Percentiles rank a stretch among this genome's conserved stretches.
phyloP scores from a whole-genome alignment of 2,329 filamentous ascomycete species.

The Pseudogymnoascus sp. region DNA sequence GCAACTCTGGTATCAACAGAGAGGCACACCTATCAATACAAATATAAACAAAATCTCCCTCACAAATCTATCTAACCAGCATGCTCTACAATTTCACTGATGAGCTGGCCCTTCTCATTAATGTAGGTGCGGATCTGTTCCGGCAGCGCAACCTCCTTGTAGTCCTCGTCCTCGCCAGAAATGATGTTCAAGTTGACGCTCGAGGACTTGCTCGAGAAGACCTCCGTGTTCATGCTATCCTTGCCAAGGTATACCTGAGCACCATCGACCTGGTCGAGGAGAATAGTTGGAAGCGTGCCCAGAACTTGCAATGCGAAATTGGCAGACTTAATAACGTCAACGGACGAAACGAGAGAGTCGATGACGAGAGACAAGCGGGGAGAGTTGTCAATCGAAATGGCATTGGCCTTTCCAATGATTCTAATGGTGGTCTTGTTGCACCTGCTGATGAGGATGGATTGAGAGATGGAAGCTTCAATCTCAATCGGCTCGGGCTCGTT shows the following conservation, averaged over 20 bases:
- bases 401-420: conserved; percentile 87
- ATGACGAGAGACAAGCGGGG: conserved; percentile 75
- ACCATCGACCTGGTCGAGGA: conserved; percentile 89
- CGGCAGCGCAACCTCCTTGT: conserved; percentile 77
- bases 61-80: conserved; percentile 49
- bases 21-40: conserved; percentile 5
- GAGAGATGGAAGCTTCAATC: conserved; percentile 71
- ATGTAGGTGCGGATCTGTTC: conserved; percentile 79
- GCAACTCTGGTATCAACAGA: neutral
- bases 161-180: conserved; percentile 65
- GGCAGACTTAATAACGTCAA: conserved; percentile 91
- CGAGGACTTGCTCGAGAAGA: conserved; percentile 83
- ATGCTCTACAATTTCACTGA: conserved; percentile 94
- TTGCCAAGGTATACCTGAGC: conserved; percentile 80
- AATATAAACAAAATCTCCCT: neutral
- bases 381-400: conserved; percentile 92
- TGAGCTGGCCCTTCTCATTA: conserved; percentile 64
- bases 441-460: conserved; percentile 85
- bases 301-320: conserved; percentile 93
- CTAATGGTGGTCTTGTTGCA: conserved; percentile 89
- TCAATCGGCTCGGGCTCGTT: conserved; percentile 64
- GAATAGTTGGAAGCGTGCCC: conserved; percentile 74
- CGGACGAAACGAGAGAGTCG: conserved; percentile 79
- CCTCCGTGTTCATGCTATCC: conserved; percentile 67
- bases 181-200: conserved; percentile 83